A percentile compares a stretch with the other conserved stretches of the same genome.
Conservation (phyloP, 73 alveolate species). For the Paramecium primaurelia region DNA sequence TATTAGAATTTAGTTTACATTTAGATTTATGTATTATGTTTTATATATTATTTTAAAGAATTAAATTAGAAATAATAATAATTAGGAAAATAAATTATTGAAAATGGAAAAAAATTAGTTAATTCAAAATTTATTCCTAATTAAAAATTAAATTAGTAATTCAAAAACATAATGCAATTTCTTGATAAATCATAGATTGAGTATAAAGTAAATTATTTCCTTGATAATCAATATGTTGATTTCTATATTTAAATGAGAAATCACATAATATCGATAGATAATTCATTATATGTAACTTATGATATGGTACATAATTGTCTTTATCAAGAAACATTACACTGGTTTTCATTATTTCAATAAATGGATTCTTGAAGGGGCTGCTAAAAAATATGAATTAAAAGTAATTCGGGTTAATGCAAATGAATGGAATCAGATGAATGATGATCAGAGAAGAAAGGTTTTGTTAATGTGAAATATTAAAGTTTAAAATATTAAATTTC, state of each 20-base stretch:
- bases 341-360: slow-evolving; percentile 28
- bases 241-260: background rate
- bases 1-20: background rate
- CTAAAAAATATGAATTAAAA: background rate
- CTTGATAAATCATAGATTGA: background rate
- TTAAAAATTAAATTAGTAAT: background rate
- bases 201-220: background rate
- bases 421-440: background rate
- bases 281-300: background rate
- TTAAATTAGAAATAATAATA: background rate
- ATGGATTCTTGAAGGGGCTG: background rate
- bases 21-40: background rate
- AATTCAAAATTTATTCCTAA: background rate
- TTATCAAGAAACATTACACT: background rate
- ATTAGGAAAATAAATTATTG: background rate
- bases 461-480: slow-evolving; percentile 2
- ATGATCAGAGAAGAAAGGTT: background rate
- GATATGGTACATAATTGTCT: background rate
- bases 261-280: background rate
- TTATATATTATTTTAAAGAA: background rate
- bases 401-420: background rate
- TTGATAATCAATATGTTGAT: slow-evolving; percentile 3
- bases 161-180: background rate
- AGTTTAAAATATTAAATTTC: background rate
- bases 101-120: background rate